Evolutionary conservation across 306 rosid genomes (phyloP).

Genomic region (Vigna mungo): DNA sequence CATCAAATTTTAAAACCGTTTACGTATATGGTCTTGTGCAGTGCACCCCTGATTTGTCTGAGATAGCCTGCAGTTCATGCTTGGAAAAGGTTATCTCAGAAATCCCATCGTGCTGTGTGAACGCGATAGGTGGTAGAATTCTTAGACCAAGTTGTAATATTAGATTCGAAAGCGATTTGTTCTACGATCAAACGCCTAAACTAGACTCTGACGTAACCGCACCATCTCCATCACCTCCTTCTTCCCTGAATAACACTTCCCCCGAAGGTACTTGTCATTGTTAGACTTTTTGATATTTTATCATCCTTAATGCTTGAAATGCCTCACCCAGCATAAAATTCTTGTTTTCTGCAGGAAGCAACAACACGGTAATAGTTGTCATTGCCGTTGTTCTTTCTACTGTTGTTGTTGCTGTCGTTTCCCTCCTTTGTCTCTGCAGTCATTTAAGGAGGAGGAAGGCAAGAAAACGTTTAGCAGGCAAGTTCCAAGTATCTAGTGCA

Average conservation of each 20-base stretch:
- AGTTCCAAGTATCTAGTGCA: background rate
- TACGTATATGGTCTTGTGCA: constrained; percentile 46
- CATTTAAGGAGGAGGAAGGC: constrained; percentile 1
- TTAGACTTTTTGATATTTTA: background rate
- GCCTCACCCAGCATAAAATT: background rate
- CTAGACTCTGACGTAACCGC: background rate
- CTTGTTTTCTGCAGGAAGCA: constrained; percentile 5
- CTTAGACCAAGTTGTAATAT: background rate
- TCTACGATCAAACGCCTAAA: background rate
- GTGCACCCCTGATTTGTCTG: constrained; percentile 51
- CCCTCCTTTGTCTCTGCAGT: background rate
- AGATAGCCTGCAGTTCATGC: constrained; percentile 36
- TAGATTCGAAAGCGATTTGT: background rate
- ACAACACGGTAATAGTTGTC: background rate
- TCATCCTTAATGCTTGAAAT: background rate
- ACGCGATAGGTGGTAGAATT: background rate
- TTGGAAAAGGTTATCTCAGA: background rate
- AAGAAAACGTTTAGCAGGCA: background rate
- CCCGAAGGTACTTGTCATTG: background rate
- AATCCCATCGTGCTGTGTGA: background rate
- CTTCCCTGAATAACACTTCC: background rate
- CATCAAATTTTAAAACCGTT: background rate
- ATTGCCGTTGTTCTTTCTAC: background rate
- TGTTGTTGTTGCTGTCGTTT: background rate
- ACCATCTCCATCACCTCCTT: background rate